Evolutionary conservation across 2,329 filamentous ascomycete species (phyloP), one percentile per base, ranked within the genome.

Genomic region (Talaromyces sp.): DNA sequence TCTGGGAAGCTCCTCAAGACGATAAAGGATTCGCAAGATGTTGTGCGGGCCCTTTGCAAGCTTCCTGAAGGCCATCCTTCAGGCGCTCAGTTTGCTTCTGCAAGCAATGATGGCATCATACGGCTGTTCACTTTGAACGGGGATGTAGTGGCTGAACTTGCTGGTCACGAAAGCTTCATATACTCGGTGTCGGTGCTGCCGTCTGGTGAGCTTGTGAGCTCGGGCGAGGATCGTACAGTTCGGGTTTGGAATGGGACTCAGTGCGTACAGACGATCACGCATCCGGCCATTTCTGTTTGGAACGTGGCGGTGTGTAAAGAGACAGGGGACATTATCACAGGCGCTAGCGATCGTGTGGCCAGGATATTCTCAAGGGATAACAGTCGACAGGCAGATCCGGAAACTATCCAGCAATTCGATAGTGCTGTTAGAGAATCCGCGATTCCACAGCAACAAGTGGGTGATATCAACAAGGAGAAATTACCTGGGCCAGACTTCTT

Each of bases 241-340:
- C 86, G 92, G 58, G 81, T 99, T 72, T 99, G 96, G 95, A 88
- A 85, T 67, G 90, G 89, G 52, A 85, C 81, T 14, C 83, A 92
- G 61, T 98, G 94, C 73, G 79, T 96, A 53, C 95, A 99, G 76
- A 97, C 94, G 44, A 98, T 99, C 66, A 97, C 94, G 1, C 92
- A 97, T 70, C 95, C 95, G 10, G 95, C 95, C 9, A 96, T 98
- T 60, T 98, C 94, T 0, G 93, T 99, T 5, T 99, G 95, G 95
- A 83, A 87, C 14, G 92, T 99, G 18, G 90, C 92, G n/a, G 90
- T 86, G 10, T 95, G 91, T 70, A 72, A 83, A 0, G 87, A 91
- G 65, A 96, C 86, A 55, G 94, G 95, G 27, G 96, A 99, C 69
- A 94, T 99, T 64, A 91, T 92, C n/a, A 91, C 91, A 2, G 95